Conservation (phyloP, 2,329 filamentous ascomycete genomes). For the Xylariaceae sp. region DNA sequence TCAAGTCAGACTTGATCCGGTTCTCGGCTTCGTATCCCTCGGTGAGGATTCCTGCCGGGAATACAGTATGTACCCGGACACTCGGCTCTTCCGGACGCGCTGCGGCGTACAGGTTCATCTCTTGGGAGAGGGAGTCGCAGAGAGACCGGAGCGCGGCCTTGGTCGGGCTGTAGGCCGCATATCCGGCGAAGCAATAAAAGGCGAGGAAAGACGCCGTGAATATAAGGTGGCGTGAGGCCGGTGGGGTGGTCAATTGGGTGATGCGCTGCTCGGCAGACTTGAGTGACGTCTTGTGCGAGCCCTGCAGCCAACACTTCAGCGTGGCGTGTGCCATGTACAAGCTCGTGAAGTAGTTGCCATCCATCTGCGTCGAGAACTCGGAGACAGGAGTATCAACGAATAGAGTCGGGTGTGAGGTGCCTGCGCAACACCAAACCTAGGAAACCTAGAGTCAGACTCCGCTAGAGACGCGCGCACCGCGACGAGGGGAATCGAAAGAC, state of each 20-base stretch:
- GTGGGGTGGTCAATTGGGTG: neutral
- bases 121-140: constrained; percentile 56
- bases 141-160: constrained; percentile 62
- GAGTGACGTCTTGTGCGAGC: neutral
- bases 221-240: constrained; percentile 49
- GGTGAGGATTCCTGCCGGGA: constrained; percentile 56
- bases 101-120: constrained; percentile 34
- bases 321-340: constrained; percentile 31
- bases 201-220: constrained; percentile 59
- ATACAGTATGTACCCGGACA: constrained; percentile 56
- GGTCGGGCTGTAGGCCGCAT: constrained; percentile 55
- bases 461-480: too few species aligned
- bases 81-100: constrained; percentile 19
- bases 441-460: too few species aligned
- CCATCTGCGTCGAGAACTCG: constrained; percentile 28
- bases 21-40: constrained; percentile 36
- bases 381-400: constrained; percentile 29
- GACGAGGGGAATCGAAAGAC: too few species aligned
- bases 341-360: constrained; percentile 32
- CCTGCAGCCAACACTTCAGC: constrained; percentile 22
- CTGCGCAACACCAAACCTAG: constrained; percentile 62
- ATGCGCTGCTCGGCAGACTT: neutral
- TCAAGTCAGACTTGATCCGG: constrained; percentile 11
- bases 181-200: constrained; percentile 57
- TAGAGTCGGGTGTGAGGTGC: constrained; percentile 46